These are phyloP conservation scores for Pittosporum tobira DNA, from an alignment of 129 eudicot species.

Conservation along the genomic window DNA sequence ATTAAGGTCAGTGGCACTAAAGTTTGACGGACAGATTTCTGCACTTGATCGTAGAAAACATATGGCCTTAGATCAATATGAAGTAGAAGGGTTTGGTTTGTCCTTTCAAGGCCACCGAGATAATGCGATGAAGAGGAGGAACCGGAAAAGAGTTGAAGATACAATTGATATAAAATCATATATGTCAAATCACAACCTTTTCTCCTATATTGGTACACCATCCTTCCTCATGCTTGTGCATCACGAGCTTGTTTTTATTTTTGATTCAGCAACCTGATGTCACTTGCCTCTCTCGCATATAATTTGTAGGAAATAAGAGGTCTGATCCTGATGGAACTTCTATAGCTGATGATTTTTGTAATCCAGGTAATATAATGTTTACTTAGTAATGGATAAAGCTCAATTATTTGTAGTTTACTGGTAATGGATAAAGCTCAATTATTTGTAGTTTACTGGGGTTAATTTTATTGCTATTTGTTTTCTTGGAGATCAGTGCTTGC, in stretches of 20 bases:
- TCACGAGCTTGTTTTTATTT: not conserved
- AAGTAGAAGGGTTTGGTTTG: slow-evolving; percentile 49
- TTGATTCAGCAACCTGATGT: not conserved
- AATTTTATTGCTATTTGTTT: slow-evolving; percentile 13
- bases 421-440: not conserved
- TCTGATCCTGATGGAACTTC: slow-evolving; percentile 53
- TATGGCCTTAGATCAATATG: slow-evolving; percentile 35
- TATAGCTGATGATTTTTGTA: slow-evolving; percentile 48
- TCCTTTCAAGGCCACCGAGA: slow-evolving; percentile 27
- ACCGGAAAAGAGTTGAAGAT: slow-evolving; percentile 64
- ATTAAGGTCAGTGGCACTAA: slow-evolving; percentile 52
- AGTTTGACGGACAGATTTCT: slow-evolving; percentile 40
- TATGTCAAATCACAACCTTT: slow-evolving; percentile 71
- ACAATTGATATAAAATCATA: slow-evolving; percentile 44
- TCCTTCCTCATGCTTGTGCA: slow-evolving; percentile 6
- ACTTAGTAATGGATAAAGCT: slow-evolving; percentile 1
- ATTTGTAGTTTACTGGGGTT: too few species aligned
- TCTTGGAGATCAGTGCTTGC: slow-evolving; percentile 14
- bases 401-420: not conserved
- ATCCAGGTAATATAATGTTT: slow-evolving; percentile 36
- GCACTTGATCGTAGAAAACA: slow-evolving; percentile 39
- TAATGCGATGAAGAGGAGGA: slow-evolving; percentile 78
- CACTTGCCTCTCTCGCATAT: slow-evolving; percentile 12
- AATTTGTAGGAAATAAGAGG: slow-evolving; percentile 59
- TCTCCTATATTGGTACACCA: slow-evolving; percentile 54